These are phyloP conservation scores for Thyridium curvatum DNA, from an alignment of 2,329 filamentous ascomycete species.

Conservation along the genomic window DNA sequence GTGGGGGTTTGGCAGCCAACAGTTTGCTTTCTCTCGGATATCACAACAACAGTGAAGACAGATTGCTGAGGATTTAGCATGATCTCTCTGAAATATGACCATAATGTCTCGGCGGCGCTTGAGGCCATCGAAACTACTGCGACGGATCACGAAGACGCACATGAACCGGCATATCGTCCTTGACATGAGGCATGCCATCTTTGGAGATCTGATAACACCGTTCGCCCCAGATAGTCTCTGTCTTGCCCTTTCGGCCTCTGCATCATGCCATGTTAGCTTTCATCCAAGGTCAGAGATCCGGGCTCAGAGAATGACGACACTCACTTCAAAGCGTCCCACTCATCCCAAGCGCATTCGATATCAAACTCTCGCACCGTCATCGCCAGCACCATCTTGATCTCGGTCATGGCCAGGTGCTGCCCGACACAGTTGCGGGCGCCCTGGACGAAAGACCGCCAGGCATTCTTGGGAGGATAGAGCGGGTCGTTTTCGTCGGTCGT, in stretches of 20 bases:
- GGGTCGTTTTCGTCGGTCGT: too few relatives aligned
- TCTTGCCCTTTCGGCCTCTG: slow-evolving; percentile 11
- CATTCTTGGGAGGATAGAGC: slow-evolving; percentile 31
- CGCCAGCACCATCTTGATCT: slow-evolving; percentile 9
- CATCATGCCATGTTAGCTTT: slow-evolving; percentile 8
- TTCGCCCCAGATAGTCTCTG: slow-evolving; percentile 18
- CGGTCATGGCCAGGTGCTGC: slow-evolving; percentile 23
- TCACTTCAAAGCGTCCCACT: slow-evolving; percentile 18
- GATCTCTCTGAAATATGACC: too few relatives aligned
- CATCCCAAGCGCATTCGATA: slow-evolving; percentile 8
- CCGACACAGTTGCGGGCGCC: slow-evolving; percentile 51
- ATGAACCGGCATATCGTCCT: slow-evolving; percentile 30
- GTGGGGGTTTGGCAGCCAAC: too few relatives aligned
- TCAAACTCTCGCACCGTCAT: slow-evolving; percentile 7
- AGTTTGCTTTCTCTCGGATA: too few relatives aligned
- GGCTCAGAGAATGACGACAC: slow-evolving; percentile 2
- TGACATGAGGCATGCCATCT: slow-evolving; percentile 21
- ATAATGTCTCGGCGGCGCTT: too few relatives aligned
- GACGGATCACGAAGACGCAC: slow-evolving; percentile 21
- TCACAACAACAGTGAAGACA: too few relatives aligned
- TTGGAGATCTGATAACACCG: slow-evolving; percentile 20
- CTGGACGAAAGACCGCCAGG: slow-evolving; percentile 49
- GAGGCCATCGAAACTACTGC: too few relatives aligned
- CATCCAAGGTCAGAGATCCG: not conserved
- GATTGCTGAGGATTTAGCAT: too few relatives aligned